Conservation (phyloP, 352 stramenopile species). For the Blastocystis hominis region DNA sequence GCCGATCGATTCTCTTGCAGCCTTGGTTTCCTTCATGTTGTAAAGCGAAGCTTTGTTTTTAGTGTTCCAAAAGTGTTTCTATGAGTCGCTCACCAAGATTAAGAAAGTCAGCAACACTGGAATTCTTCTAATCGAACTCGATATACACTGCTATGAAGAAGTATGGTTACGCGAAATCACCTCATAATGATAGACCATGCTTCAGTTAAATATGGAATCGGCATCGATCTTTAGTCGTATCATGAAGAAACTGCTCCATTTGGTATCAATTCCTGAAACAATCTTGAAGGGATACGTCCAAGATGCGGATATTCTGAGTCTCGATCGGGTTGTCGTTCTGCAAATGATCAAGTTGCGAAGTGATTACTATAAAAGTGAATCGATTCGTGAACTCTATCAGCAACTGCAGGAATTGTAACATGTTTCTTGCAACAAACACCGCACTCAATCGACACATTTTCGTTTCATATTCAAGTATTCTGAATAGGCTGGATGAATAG, state of each 20-base stretch:
- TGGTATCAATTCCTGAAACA: constrained; percentile 13
- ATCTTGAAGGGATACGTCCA: constrained; percentile 49
- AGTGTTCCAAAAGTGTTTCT: constrained; percentile 48
- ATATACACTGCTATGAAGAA: constrained; percentile 51
- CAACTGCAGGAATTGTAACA: neutral
- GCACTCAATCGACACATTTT: constrained; percentile 29
- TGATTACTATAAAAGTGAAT: constrained; percentile 42
- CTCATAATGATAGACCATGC: neutral
- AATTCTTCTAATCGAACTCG: constrained; percentile 48
- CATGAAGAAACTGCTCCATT: constrained; percentile 52
- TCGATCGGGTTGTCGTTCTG: neutral
- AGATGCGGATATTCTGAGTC: neutral
- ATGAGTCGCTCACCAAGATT: constrained; percentile 44
- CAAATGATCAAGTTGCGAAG: constrained; percentile 38
- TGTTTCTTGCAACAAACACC: constrained; percentile 20
- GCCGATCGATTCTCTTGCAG: too few relatives aligned
- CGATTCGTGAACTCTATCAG: constrained; percentile 8
- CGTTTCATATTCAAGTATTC: constrained; percentile 61
- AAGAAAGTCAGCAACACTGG: constrained; percentile 57
- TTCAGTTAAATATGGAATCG: constrained; percentile 50
- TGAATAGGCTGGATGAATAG: constrained; percentile 59
- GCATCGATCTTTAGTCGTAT: constrained; percentile 10
- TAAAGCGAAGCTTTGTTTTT: constrained; percentile 12
- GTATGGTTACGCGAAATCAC: neutral
- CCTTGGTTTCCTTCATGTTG: neutral